A percentile compares a stretch with the other conserved stretches of the same genome.
Evolutionary conservation across 306 rosid genomes (phyloP).

Genomic region (Quercus dentata): DNA sequence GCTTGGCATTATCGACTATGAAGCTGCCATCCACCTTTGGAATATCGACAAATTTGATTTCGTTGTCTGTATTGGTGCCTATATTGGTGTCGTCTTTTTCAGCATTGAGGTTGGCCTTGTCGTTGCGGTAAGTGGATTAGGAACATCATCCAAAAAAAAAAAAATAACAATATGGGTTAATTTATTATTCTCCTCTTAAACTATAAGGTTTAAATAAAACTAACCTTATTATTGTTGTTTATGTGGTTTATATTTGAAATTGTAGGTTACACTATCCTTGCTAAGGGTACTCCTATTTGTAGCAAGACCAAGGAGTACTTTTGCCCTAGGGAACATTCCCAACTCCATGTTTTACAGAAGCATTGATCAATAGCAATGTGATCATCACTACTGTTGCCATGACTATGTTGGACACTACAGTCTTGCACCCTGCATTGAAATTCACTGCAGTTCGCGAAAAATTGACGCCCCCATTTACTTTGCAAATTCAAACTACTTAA

Average conservation of each 20-base stretch:
- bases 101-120: conserved; percentile 78
- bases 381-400: too few species aligned
- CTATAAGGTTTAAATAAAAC: too few species aligned
- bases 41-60: conserved; percentile 89
- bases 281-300: conserved; percentile 60
- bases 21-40: conserved; percentile 86
- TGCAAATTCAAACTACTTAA: conserved; percentile 73
- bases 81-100: conserved; percentile 70
- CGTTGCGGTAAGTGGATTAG: conserved; percentile 55
- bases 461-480: conserved; percentile 78
- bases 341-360: conserved; percentile 62
- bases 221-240: neutral
- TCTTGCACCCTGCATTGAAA: too few species aligned
- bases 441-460: too few species aligned
- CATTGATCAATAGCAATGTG: conserved; percentile 45
- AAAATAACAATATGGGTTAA: neutral
- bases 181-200: neutral
- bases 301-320: conserved; percentile 67
- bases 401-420: too few species aligned
- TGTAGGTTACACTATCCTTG: conserved; percentile 68
- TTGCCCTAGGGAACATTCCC: conserved; percentile 62
- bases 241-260: neutral
- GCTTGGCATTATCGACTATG: conserved; percentile 90
- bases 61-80: conserved; percentile 73
- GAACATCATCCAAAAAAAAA: neutral